Percentiles rank a stretch among this genome's conserved stretches.
Conservation (phyloP, 306 rosid genomes). For the Notholithocarpus densiflorus region DNA sequence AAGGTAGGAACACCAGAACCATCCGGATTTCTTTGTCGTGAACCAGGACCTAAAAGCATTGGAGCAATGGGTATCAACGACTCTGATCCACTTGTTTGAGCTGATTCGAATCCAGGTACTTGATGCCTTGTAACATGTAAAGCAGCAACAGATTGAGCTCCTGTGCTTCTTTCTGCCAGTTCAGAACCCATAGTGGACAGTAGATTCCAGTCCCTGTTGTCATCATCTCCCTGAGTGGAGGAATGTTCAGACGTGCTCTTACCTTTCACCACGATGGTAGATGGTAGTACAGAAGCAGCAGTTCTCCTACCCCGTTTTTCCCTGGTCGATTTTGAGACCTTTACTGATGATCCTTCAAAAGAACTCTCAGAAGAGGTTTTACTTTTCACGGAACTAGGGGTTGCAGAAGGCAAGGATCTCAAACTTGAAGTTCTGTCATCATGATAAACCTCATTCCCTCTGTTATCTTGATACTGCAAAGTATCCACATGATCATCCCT, state of each 20-base stretch:
- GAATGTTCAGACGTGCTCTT: conserved; percentile 65
- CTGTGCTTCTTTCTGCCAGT: conserved; percentile 52
- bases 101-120: conserved; percentile 57
- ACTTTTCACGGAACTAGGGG: conserved; percentile 57
- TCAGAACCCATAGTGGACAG: conserved; percentile 43
- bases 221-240: conserved; percentile 60
- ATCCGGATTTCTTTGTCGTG: conserved; percentile 66
- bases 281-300: conserved; percentile 34
- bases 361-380: conserved; percentile 81
- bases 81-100: conserved; percentile 79
- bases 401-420: conserved; percentile 41
- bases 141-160: conserved; percentile 39
- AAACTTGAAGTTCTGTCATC: conserved; percentile 63
- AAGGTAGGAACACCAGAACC: conserved; percentile 57
- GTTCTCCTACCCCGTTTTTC: conserved; percentile 65
- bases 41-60: conserved; percentile 63
- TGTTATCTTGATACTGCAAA: conserved; percentile 66
- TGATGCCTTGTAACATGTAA: conserved; percentile 60
- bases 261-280: conserved; percentile 54
- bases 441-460: conserved; percentile 56
- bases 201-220: conserved; percentile 64
- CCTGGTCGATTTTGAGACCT: conserved; percentile 70
- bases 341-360: conserved; percentile 82
- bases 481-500: conserved; percentile 54
- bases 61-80: conserved; percentile 59